Evolutionary conservation across 2,329 filamentous ascomycete species (phyloP), one percentile per base, ranked within the genome.

Genomic region (Fusarium guadeloupense): DNA sequence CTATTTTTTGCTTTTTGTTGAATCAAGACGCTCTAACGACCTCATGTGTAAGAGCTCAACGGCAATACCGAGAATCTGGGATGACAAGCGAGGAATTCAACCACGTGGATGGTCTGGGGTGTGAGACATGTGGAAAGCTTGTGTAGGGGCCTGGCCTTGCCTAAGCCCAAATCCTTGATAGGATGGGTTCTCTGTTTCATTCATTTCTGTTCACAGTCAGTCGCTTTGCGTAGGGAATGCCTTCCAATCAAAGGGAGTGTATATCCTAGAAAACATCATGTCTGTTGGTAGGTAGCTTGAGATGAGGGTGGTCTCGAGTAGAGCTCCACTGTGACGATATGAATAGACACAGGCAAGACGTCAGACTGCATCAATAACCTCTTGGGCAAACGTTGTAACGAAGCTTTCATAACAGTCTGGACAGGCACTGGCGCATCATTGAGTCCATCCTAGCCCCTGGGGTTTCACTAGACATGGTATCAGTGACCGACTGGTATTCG

Each of bases 41-140:
- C 13, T 13, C 6, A 20, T 35, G 1, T 17, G 14, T 0, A 8
- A 30, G 17, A 5, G n/a, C 5, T 19, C 10, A 59, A 38, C 40
- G 35, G 46, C 14, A 6, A 25, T 25, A 20, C 40, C 40, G 30
- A 33, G 13, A 14, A 20, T 8, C 3, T 46, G 40, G 50, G 4
- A 7, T 28, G 20, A 0, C 14, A 0, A 2, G 0, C 14, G 0
- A 21, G 5, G 19, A 20, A 4, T 26, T 40, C 23, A 14, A 0
- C 14, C 2, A 9, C 12, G 6, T 26, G 14, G 3, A 9, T 1
- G 39, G 26, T 41, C 12, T 6, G 40, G n/a, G 6, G 13, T 14
- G 4, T 9, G 6, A 16, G 1, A 23, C 9, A 16, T 5, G 14
- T n/a, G 10, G 9, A 25, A 59, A 28, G 30, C 10, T 23, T 46